Percentiles rank a stretch among this genome's conserved stretches.
phyloP scores from a whole-genome alignment of 1,139 yeast species.

The Taphrina pruni region DNA sequence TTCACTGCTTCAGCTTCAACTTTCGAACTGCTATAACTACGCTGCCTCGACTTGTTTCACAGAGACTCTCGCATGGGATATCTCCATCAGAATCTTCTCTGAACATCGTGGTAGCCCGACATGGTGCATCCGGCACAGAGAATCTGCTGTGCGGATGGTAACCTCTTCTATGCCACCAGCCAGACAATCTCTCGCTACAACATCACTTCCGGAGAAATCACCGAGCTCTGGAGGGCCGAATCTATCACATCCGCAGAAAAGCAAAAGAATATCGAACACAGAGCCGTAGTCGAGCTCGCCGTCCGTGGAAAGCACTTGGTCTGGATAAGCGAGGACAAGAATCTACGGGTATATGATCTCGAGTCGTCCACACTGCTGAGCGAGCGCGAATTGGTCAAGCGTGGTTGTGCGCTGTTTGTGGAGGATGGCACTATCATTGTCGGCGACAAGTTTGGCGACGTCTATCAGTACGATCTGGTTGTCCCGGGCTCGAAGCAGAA shows the following conservation, averaged over 20 bases:
- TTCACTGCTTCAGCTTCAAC: neutral
- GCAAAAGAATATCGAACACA: slow-evolving; percentile 19
- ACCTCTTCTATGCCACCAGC: slow-evolving; percentile 30
- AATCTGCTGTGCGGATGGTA: slow-evolving; percentile 25
- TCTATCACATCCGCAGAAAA: slow-evolving; percentile 17
- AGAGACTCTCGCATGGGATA: no score
- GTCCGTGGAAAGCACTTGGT: slow-evolving; percentile 17
- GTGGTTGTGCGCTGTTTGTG: slow-evolving; percentile 70
- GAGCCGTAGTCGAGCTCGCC: slow-evolving; percentile 29
- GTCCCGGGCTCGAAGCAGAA: slow-evolving; percentile 47
- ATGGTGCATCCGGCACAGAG: slow-evolving; percentile 33
- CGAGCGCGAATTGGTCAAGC: slow-evolving; percentile 72
- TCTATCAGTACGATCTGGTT: slow-evolving; percentile 59
- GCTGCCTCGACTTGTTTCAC: no score
- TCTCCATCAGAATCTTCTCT: no score
- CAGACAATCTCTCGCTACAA: slow-evolving; percentile 14
- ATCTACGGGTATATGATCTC: slow-evolving; percentile 29
- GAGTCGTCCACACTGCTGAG: slow-evolving; percentile 47
- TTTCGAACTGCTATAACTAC: no score
- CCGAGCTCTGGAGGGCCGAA: slow-evolving; percentile 24
- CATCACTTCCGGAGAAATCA: neutral
- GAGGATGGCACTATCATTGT: slow-evolving; percentile 63
- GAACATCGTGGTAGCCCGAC: no score
- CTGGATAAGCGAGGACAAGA: slow-evolving; percentile 41
- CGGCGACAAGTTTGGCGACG: slow-evolving; percentile 99